Conservation (phyloP, 2,329 filamentous ascomycete species). For the Bipolaris oryzae region DNA sequence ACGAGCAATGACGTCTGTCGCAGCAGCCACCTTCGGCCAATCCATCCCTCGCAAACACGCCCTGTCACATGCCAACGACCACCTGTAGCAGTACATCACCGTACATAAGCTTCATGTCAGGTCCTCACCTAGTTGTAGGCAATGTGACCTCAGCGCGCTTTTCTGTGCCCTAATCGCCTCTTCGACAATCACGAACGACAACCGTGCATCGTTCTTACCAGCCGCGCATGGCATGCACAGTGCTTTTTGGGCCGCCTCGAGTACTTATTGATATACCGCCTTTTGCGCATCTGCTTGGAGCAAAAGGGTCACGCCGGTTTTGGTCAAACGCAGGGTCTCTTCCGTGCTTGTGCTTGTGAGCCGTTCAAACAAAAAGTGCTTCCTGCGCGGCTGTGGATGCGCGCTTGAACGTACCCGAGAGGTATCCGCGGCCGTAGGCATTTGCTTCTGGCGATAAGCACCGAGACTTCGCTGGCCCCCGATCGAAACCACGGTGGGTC, state of each 20-base stretch:
- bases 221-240: constrained; percentile 3
- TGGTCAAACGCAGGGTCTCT: constrained; percentile 5
- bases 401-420: background rate
- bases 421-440: constrained; percentile 25
- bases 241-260: background rate
- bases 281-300: constrained; percentile 4
- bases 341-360: background rate
- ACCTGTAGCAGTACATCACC: constrained; percentile 8
- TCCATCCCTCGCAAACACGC: constrained; percentile 2
- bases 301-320: constrained; percentile 3
- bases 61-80: constrained; percentile 7
- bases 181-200: background rate
- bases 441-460: constrained; percentile 10
- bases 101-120: constrained; percentile 5
- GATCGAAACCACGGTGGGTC: constrained; percentile 3
- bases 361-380: constrained; percentile 3
- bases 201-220: constrained; percentile 14
- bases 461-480: background rate
- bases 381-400: constrained; percentile 11
- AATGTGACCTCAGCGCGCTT: constrained; percentile 17
- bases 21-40: constrained; percentile 7
- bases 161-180: constrained; percentile 2
- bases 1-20: constrained; percentile 19
- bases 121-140: background rate
- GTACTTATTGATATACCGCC: constrained; percentile 1